Evolutionary conservation across 805 yeast genomes (phyloP).

Genomic region (Ogataea naganishii): DNA sequence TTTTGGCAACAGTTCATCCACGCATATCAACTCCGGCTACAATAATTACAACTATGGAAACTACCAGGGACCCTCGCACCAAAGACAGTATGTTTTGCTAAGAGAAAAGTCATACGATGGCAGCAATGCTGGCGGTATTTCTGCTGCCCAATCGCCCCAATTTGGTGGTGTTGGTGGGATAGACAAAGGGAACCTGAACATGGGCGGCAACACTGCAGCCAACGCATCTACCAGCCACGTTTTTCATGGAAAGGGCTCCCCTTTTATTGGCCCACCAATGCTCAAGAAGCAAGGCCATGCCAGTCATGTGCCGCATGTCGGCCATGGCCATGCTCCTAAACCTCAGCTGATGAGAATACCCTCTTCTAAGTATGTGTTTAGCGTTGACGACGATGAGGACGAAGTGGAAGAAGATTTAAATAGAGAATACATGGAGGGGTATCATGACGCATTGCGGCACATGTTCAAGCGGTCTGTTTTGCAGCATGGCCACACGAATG

Average conservation of each 20-base stretch:
- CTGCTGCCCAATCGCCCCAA: conserved; percentile 1
- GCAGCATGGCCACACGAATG: no score
- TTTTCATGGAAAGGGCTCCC: conserved; percentile 1
- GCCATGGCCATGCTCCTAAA: conserved; percentile 8
- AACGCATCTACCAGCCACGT: neutral
- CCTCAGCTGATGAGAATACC: conserved; percentile 19
- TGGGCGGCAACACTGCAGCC: neutral
- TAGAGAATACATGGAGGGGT: conserved; percentile 62
- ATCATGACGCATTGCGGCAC: conserved; percentile 56
- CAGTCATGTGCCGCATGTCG: conserved; percentile 3
- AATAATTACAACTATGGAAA: conserved; percentile 4
- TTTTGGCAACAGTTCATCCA: conserved; percentile 7
- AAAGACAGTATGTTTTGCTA: conserved; percentile 21
- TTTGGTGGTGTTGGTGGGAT: conserved; percentile 1
- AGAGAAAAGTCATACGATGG: conserved; percentile 14
- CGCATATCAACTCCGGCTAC: conserved; percentile 17
- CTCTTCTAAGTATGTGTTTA: conserved; percentile 37
- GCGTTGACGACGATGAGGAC: conserved; percentile 76
- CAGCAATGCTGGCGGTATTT: conserved; percentile 1
- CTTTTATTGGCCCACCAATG: conserved; percentile 6
- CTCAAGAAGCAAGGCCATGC: conserved; percentile 4
- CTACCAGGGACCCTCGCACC: conserved; percentile 18
- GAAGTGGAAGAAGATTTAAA: conserved; percentile 57
- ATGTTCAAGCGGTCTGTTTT: conserved; percentile 25
- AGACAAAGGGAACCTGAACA: neutral